Conservation (phyloP, 805 yeast species). For the Candida mattraensis region DNA sequence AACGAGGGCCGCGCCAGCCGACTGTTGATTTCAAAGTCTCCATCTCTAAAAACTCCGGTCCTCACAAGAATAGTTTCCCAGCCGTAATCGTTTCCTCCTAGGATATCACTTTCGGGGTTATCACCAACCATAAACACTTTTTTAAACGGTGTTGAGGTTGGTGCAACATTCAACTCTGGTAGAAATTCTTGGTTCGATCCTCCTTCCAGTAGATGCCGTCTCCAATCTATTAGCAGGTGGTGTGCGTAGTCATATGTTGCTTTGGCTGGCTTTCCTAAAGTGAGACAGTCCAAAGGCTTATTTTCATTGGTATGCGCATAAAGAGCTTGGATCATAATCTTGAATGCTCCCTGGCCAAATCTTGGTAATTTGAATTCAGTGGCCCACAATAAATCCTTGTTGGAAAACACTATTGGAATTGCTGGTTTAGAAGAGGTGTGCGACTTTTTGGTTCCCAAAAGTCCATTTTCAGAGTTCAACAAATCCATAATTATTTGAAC, state of each 20-base stretch:
- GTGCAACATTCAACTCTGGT: constrained; percentile 47
- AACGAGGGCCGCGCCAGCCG: constrained; percentile 43
- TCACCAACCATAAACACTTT: constrained; percentile 95
- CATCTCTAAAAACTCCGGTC: constrained; percentile 82
- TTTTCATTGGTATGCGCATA: constrained; percentile 45
- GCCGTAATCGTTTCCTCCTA: constrained; percentile 83
- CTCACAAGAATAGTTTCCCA: constrained; percentile 85
- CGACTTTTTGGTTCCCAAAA: constrained; percentile 58
- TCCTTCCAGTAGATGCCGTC: constrained; percentile 35
- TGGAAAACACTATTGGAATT: constrained; percentile 75
- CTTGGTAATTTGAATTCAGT: constrained; percentile 76
- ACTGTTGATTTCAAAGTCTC: constrained; percentile 40
- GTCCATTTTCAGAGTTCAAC: constrained; percentile 61
- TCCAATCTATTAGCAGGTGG: constrained; percentile 61
- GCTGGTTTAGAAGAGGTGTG: constrained; percentile 42
- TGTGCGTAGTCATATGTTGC: constrained; percentile 84
- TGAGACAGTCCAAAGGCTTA: constrained; percentile 46
- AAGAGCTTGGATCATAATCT: constrained; percentile 59
- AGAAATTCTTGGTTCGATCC: constrained; percentile 23
- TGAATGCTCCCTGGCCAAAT: constrained; percentile 89
- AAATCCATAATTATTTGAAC: constrained; percentile 74
- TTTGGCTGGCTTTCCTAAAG: constrained; percentile 80
- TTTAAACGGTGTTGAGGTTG: constrained; percentile 44
- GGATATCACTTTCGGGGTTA: constrained; percentile 90
- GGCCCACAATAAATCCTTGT: constrained; percentile 86